These are phyloP conservation scores for Neurospora hispaniola DNA, from an alignment of 495 filamentous ascomycete genomes.

Conservation along the genomic window DNA sequence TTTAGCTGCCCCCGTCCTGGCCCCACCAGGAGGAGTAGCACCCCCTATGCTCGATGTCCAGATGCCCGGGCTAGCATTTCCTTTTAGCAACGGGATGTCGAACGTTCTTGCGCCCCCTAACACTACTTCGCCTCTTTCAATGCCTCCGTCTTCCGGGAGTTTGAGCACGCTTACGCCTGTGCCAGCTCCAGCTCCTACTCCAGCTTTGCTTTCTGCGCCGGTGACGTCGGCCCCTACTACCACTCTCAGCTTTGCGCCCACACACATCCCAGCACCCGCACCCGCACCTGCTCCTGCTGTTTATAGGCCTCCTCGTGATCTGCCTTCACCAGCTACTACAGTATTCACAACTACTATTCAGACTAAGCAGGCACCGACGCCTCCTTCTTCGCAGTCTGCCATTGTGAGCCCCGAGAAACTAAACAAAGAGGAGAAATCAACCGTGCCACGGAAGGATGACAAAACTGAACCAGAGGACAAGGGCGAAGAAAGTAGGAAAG, in stretches of 20 bases:
- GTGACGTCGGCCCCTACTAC: not conserved
- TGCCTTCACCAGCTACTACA: conserved; percentile 4
- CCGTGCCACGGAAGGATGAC: not conserved
- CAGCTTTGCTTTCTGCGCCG: conserved; percentile 4
- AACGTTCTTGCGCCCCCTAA: conserved; percentile 36
- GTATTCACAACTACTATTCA: conserved; percentile 1
- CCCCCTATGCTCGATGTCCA: conserved; percentile 13
- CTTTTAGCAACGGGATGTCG: conserved; percentile 14
- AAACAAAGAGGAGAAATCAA: not conserved
- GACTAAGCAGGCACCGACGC: not conserved
- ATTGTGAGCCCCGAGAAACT: not conserved
- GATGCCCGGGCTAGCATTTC: conserved; percentile 16
- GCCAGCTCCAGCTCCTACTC: conserved; percentile 1
- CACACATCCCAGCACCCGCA: not conserved
- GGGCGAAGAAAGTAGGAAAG: not conserved
- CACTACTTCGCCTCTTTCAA: conserved; percentile 29
- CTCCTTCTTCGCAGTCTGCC: conserved; percentile 2
- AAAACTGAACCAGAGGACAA: not conserved
- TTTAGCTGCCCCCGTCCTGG: conserved; percentile 32
- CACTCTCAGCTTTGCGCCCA: not conserved
- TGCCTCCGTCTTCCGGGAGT: conserved; percentile 4
- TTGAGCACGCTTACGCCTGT: not conserved
- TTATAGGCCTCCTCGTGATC: not conserved
- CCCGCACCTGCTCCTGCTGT: not conserved
- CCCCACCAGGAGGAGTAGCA: conserved; percentile 15